Evolutionary conservation across 2,329 filamentous ascomycete genomes (phyloP).

Genomic region (Chaetomium olivaceum): DNA sequence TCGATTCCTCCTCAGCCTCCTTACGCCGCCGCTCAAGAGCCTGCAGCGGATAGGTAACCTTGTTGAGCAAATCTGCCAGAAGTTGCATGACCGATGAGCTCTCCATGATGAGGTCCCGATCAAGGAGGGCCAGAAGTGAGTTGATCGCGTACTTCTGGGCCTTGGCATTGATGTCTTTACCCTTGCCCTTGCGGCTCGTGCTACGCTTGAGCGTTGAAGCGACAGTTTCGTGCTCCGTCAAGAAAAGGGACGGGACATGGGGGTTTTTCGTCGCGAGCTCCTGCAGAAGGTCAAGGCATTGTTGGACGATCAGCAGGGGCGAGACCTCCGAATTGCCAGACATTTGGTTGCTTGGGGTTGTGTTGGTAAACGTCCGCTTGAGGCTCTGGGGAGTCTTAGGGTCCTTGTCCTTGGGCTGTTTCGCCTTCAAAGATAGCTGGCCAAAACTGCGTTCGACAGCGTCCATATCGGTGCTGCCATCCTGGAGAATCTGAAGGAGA

Average conservation of each 20-base stretch:
- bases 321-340: conserved; percentile 82
- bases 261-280: conserved; percentile 82
- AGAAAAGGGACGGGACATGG: conserved; percentile 86
- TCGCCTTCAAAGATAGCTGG: conserved; percentile 86
- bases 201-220: conserved; percentile 74
- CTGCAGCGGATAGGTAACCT: conserved; percentile 83
- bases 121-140: conserved; percentile 80
- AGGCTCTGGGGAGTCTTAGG: conserved; percentile 77
- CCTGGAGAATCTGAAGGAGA: conserved; percentile 88
- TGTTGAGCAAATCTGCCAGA: conserved; percentile 80
- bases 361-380: conserved; percentile 71
- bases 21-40: conserved; percentile 80
- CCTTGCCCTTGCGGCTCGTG: conserved; percentile 82
- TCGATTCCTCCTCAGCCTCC: conserved; percentile 61
- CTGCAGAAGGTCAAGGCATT: conserved; percentile 83
- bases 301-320: conserved; percentile 91
- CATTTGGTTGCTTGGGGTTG: conserved; percentile 45
- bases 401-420: conserved; percentile 69
- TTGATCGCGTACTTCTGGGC: conserved; percentile 90
- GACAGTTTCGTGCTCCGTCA: conserved; percentile 85
- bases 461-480: conserved; percentile 88
- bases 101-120: conserved; percentile 94
- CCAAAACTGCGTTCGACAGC: conserved; percentile 95
- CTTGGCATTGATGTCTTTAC: conserved; percentile 82
- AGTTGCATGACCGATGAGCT: conserved; percentile 97